A percentile compares a stretch with the other conserved stretches of the same genome.
phyloP scores from a whole-genome alignment of 1,139 yeast species.

The Pichia sp. region DNA sequence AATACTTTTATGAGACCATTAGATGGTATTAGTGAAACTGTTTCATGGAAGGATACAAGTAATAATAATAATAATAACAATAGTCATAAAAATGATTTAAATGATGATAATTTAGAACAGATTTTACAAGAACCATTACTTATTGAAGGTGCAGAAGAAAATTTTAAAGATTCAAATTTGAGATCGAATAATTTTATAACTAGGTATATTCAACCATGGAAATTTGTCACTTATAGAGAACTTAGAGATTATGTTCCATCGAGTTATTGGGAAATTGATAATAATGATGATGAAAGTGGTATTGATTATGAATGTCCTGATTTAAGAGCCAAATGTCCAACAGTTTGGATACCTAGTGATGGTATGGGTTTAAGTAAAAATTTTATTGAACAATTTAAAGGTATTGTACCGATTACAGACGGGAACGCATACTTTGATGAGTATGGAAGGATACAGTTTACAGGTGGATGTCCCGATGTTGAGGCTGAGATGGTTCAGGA shows the following conservation, averaged over 20 bases:
- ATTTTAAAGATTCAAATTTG: conserved; percentile 14
- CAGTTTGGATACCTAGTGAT: conserved; percentile 65
- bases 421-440: conserved; percentile 49
- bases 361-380: conserved; percentile 60
- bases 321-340: conserved; percentile 53
- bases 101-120: conserved; percentile 13
- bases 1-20: conserved; percentile 62
- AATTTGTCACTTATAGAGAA: conserved; percentile 29
- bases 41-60: conserved; percentile 33
- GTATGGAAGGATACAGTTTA: conserved; percentile 44
- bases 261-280: conserved; percentile 35
- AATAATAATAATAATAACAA: conserved; percentile 3
- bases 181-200: conserved; percentile 11
- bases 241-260: conserved; percentile 29
- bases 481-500: too few relatives aligned
- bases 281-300: conserved; percentile 32
- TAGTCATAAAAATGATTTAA: conserved; percentile 27
- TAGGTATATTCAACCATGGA: conserved; percentile 29
- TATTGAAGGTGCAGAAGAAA: conserved; percentile 29
- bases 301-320: conserved; percentile 65
- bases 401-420: conserved; percentile 51
- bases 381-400: conserved; percentile 52
- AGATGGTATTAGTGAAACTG: conserved; percentile 62
- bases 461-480: conserved; percentile 32
- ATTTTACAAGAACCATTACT: conserved; percentile 25